Base-by-base conservation (phyloP, 2,329 filamentous ascomycete species). In the Metarhizium anisopliae region DNA sequence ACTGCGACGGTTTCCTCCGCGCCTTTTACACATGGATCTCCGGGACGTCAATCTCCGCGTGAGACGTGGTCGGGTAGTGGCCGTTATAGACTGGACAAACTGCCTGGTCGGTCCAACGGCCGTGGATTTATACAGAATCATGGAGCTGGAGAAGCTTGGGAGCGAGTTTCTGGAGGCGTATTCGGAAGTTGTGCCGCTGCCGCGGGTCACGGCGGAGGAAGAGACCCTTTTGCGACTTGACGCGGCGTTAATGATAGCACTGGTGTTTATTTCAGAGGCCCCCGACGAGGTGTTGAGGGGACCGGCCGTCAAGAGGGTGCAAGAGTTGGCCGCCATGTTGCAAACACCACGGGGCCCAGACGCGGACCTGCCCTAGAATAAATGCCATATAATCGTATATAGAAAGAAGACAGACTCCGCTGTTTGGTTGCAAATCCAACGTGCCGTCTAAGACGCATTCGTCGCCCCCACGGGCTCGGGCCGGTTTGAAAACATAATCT, bases 401-500 rank as follows among this genome's bases (percentile, higher is more conserved):
- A 25, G 25, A 36, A 38, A 42, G 25, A 29, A 6, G 29, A 16
- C 16, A 18, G 1, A 4, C 45, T 8, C 35, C 38, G 10, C 38
- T 16, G 11, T 7, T 5, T 2, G 38, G 38, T 40, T 4, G 14
- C 6, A 10, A 40, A 30, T 6, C 20, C 45, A 29, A 4, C 20
- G 10, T 14, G 7, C 25, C n/a, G 13, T 2, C 51, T 55, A 58
- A 38, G 53, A 6, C 32, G 53, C 58, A 29, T 56, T 54, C n/a
- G 55, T 50, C 29, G 59, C 57, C n/a, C 84, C 83, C 55, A 96
- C 88, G 50, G 93, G 93, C 72, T 97, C 93, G 5, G 93, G 93
- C 50, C 93, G 79, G 58, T 81, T 81, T 18, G 86, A 86, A 71
- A 97, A 97, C 50, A 95, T 73, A 61, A 97, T 75, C 75, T 95